A percentile compares a stretch with the other conserved stretches of the same genome.
These are phyloP conservation scores for Alnus rubra DNA, from an alignment of 306 rosid species.

Conservation along the genomic window DNA sequence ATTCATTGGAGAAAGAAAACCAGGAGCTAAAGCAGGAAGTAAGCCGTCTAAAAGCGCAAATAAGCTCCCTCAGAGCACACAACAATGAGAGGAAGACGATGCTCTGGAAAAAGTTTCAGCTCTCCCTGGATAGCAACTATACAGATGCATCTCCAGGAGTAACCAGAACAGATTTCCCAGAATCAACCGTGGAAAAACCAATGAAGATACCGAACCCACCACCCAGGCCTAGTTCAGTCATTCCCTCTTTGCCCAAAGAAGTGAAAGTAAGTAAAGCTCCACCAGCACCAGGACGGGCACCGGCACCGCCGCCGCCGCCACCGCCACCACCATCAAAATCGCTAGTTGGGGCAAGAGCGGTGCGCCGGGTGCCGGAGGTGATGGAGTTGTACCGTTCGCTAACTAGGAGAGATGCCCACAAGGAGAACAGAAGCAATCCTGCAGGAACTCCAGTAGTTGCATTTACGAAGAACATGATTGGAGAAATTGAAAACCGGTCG, in stretches of 20 bases:
- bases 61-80: slow-evolving; percentile 65
- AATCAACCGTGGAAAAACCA: slow-evolving; percentile 43
- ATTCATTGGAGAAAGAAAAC: slow-evolving; percentile 67
- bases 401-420: slow-evolving; percentile 60
- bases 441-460: slow-evolving; percentile 61
- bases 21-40: slow-evolving; percentile 72
- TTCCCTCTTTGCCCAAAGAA: slow-evolving; percentile 37
- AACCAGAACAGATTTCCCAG: slow-evolving; percentile 39
- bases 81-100: slow-evolving; percentile 72
- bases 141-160: slow-evolving; percentile 41
- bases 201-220: slow-evolving; percentile 47
- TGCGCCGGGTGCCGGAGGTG: slow-evolving; percentile 89
- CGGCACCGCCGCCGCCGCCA: slow-evolving; percentile 94
- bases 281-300: slow-evolving; percentile 44
- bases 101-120: slow-evolving; percentile 89
- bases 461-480: slow-evolving; percentile 88
- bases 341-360: slow-evolving; percentile 49
- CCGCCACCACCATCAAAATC: slow-evolving; percentile 75
- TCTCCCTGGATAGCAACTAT: slow-evolving; percentile 50
- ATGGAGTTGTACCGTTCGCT: slow-evolving; percentile 81
- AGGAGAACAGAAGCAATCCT: slow-evolving; percentile 48
- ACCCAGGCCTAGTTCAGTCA: slow-evolving; percentile 44
- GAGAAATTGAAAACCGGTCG: slow-evolving; percentile 91
- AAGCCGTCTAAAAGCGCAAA: slow-evolving; percentile 56
- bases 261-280: slow-evolving; percentile 40